Base-by-base conservation (phyloP, 139 green algal species). In the Micractinium conductrix region DNA sequence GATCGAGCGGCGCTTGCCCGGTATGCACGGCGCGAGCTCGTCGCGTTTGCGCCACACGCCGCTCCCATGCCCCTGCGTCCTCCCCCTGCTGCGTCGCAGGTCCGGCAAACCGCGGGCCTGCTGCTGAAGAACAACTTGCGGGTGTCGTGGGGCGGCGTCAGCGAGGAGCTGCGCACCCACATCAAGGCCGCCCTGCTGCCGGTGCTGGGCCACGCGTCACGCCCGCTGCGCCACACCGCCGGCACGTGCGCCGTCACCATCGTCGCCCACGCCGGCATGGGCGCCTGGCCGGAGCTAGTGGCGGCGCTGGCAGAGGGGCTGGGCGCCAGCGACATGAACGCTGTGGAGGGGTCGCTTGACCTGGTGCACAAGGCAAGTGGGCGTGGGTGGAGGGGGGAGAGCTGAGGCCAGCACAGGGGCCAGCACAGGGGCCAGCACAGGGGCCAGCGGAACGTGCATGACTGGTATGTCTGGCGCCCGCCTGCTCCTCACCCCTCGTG, bases 101-200 rank as follows among this genome's bases (percentile, higher is more conserved):
- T 99, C 0, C 89, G 97, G 10, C 97, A 99, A 84, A 93, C 86
- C 60, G 97, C 97, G 0, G 97, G 97, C 12, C 88, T 99, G 42
- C 84, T 98, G 68, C 89, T 99, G 44, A 99, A 99, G 87, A 99
- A 99, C 92, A 98, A 97, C 81, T 79, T 99, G 9, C 92, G 93
- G 65, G 71, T 88, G 35, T 89, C 93, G 58, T 97, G 91, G 75
- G 83, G 74, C 33, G 80, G 45, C 37, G 87, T 94, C 2, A 73
- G 78, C 9, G 84, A 89, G 26, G 85, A 92, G 37, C 93, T 93
- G 40, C 87, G 89, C 76, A 68, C 85, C 7, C 98, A 95, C 88
- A 95, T 99, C 89, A 96, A 96, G 91, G 79, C 84, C 7, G 83
- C 88, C 48, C 88, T 99, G 38, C 90, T 98, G 79, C 89, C 86